Conservation (phyloP, 108 stramenopile genomes). For the Asterionellopsis glacialis region DNA sequence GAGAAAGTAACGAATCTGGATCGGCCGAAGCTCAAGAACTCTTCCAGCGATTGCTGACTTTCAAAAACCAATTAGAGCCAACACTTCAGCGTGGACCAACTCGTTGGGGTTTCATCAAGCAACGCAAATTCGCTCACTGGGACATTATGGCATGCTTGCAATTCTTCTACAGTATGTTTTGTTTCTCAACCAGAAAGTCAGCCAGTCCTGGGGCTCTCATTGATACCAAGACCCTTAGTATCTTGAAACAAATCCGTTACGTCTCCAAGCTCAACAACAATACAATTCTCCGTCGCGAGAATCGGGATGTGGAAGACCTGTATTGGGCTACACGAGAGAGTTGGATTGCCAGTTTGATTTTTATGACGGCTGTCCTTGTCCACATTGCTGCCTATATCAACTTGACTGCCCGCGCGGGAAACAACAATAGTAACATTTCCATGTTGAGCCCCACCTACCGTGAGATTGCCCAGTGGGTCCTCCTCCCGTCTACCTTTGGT, state of each 20-base stretch:
- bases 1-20: neutral
- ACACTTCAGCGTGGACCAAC: constrained; percentile 25
- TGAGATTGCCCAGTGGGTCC: constrained; percentile 10
- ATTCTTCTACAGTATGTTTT: constrained; percentile 21
- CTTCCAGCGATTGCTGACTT: constrained; percentile 15
- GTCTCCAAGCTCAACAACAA: constrained; percentile 10
- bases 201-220: constrained; percentile 13
- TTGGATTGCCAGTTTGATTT: constrained; percentile 17
- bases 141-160: constrained; percentile 6
- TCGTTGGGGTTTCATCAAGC: constrained; percentile 18
- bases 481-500: constrained; percentile 11
- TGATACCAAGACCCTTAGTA: constrained; percentile 13
- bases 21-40: neutral
- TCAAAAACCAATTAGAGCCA: constrained; percentile 10
- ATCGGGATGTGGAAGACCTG: constrained; percentile 20
- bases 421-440: neutral
- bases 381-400: constrained; percentile 18
- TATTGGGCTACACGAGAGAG: constrained; percentile 29
- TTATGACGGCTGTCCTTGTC: constrained; percentile 12
- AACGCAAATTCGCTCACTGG: constrained; percentile 11
- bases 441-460: neutral
- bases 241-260: constrained; percentile 11
- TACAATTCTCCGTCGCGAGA: constrained; percentile 17
- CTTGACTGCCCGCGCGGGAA: constrained; percentile 14
- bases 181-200: neutral